A percentile compares a stretch with the other conserved stretches of the same genome.
Conservation (phyloP, 2,329 filamentous ascomycete species). For the Xylariaceae sp. region DNA sequence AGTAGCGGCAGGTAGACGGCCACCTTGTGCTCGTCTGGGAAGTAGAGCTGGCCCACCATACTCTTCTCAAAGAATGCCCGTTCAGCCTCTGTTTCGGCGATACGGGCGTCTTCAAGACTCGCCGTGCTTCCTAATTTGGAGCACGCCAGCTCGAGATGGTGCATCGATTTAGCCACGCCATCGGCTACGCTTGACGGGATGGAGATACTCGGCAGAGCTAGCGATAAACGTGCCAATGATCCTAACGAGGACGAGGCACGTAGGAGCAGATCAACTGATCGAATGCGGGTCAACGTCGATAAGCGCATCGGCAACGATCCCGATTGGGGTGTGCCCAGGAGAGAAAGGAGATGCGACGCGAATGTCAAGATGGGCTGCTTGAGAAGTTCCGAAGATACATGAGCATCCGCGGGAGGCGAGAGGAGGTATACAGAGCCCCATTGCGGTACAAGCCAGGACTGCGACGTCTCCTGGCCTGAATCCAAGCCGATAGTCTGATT, state of each 20-base stretch:
- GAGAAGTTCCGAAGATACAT: conserved; percentile 61
- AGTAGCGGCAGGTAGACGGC: conserved; percentile 91
- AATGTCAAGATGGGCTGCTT: conserved; percentile 83
- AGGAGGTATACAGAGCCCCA: conserved; percentile 75
- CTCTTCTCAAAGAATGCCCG: conserved; percentile 96
- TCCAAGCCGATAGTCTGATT: conserved; percentile 61
- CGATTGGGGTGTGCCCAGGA: conserved; percentile 77
- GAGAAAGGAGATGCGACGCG: conserved; percentile 79
- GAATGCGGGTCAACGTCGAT: conserved; percentile 77
- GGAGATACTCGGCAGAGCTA: conserved; percentile 80
- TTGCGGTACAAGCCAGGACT: conserved; percentile 87
- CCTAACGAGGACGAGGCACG: conserved; percentile 90
- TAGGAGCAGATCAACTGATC: conserved; percentile 76
- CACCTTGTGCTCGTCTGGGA: conserved; percentile 96
- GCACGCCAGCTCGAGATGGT: conserved; percentile 73
- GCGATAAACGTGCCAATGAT: conserved; percentile 80
- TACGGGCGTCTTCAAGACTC: conserved; percentile 73
- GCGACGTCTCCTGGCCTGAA: conserved; percentile 44
- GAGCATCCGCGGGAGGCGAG: conserved; percentile 38
- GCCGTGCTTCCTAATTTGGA: conserved; percentile 58
- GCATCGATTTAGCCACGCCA: conserved; percentile 74
- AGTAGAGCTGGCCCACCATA: conserved; percentile 98
- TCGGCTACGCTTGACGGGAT: conserved; percentile 84
- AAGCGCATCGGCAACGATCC: conserved; percentile 82
- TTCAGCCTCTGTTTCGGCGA: conserved; percentile 85